Evolutionary conservation across 163 green algal genomes (phyloP).

Genomic region (Scenedesmus sp.): DNA sequence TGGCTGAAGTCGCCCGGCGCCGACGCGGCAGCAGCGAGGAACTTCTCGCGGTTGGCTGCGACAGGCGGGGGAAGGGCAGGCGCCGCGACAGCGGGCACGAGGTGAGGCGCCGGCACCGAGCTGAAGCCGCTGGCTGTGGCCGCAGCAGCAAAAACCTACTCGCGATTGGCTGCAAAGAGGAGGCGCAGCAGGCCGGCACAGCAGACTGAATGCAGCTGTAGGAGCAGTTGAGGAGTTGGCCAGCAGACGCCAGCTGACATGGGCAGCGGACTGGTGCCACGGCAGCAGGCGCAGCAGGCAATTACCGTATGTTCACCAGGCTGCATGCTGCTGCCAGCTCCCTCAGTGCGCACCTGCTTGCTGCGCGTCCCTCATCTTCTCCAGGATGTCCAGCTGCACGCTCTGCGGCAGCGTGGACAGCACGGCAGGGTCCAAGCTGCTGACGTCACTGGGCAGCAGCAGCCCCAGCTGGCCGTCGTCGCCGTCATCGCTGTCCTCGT

Average conservation of each 20-base stretch:
- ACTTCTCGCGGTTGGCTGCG: constrained; percentile 73
- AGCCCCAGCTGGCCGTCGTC: constrained; percentile 51
- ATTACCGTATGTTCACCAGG: too few relatives aligned
- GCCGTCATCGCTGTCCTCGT: constrained; percentile 48
- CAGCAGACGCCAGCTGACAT: background rate
- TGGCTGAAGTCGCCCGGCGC: constrained; percentile 65
- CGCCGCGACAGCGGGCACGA: background rate
- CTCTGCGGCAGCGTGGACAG: constrained; percentile 85
- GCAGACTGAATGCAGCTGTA: background rate
- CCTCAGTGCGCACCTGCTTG: constrained; percentile 54
- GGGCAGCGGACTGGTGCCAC: too few relatives aligned
- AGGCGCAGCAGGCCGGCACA: background rate
- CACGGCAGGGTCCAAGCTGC: constrained; percentile 83
- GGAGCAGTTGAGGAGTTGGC: background rate
- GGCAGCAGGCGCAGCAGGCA: too few relatives aligned
- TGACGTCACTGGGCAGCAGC: constrained; percentile 62
- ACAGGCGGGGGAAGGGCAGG: background rate
- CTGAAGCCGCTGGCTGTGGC: background rate
- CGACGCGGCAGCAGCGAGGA: constrained; percentile 61
- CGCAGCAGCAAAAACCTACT: background rate
- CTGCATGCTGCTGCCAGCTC: background rate
- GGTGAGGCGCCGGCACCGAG: too few relatives aligned
- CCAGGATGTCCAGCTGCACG: constrained; percentile 92
- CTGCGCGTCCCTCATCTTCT: constrained; percentile 77
- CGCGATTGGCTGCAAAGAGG: background rate